These are phyloP conservation scores for Leccinum broughii DNA, from an alignment of 768 basidiomycete species.

Conservation along the genomic window DNA sequence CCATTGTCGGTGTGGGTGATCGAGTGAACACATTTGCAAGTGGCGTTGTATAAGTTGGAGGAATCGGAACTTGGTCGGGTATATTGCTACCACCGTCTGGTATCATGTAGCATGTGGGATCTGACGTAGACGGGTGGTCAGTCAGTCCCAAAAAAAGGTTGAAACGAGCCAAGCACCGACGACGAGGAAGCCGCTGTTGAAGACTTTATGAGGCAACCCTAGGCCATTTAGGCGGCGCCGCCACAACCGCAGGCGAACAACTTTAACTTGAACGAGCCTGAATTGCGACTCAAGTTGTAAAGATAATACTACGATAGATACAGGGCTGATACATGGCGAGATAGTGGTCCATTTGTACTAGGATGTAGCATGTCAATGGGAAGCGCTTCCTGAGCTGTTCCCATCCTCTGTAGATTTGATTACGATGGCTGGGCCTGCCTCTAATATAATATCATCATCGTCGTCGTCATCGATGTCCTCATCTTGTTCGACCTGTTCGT, in stretches of 20 bases:
- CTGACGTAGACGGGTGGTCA: background rate
- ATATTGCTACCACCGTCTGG: slow-evolving; percentile 16
- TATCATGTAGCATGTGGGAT: slow-evolving; percentile 34
- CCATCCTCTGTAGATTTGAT: slow-evolving; percentile 36
- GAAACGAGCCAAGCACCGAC: slow-evolving; percentile 6
- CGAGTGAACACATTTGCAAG: slow-evolving; percentile 20
- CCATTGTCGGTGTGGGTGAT: slow-evolving; percentile 14
- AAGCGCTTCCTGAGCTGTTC: slow-evolving; percentile 25
- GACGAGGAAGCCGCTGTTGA: background rate
- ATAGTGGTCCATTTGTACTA: slow-evolving; percentile 9
- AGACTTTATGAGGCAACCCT: background rate
- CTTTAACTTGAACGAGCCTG: background rate
- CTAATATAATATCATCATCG: slow-evolving; percentile 66
- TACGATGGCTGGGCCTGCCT: slow-evolving; percentile 67
- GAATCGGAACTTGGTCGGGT: slow-evolving; percentile 9
- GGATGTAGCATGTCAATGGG: slow-evolving; percentile 16
- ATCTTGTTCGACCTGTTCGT: slow-evolving; percentile 52
- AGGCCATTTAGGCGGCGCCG: background rate
- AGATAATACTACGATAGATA: background rate
- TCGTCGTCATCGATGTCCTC: slow-evolving; percentile 64
- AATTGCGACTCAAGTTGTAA: background rate
- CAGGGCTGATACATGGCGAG: slow-evolving; percentile 21
- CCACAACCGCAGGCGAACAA: slow-evolving; percentile 2
- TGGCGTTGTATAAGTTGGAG: slow-evolving; percentile 10
- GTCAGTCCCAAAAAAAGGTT: background rate